phyloP scores from a whole-genome alignment of 1,139 yeast genomes.

The Scheffersomyces cryptocercus region DNA sequence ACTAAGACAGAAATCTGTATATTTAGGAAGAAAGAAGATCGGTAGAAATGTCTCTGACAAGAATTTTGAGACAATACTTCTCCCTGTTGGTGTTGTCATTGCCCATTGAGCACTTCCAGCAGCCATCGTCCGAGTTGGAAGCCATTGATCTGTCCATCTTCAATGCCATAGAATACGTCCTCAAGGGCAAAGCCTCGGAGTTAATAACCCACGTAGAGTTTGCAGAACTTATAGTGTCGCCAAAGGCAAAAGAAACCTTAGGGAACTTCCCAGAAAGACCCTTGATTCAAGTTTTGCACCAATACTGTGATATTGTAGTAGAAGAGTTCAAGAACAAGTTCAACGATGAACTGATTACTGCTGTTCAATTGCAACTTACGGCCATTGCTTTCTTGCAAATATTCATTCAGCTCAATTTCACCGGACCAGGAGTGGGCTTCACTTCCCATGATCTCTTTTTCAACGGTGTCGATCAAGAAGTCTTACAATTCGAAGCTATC shows the following conservation, averaged over 20 bases:
- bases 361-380: slow-evolving; percentile 31
- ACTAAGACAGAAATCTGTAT: background rate
- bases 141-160: too few relatives aligned
- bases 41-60: slow-evolving; percentile 5
- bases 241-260: slow-evolving; percentile 5
- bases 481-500: slow-evolving; percentile 35
- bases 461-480: slow-evolving; percentile 25
- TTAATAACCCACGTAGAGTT: slow-evolving; percentile 17
- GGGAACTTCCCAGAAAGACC: slow-evolving; percentile 15
- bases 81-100: slow-evolving; percentile 27
- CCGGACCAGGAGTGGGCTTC: slow-evolving; percentile 70
- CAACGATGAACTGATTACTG: slow-evolving; percentile 11
- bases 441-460: slow-evolving; percentile 35
- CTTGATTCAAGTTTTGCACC: slow-evolving; percentile 20
- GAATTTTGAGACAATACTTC: slow-evolving; percentile 17
- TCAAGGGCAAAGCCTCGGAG: slow-evolving; percentile 28
- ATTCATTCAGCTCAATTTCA: slow-evolving; percentile 75
- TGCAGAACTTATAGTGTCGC: slow-evolving; percentile 6
- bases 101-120: slow-evolving; percentile 21
- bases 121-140: slow-evolving; percentile 3
- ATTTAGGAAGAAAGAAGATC: background rate
- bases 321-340: slow-evolving; percentile 11
- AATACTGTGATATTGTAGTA: slow-evolving; percentile 20
- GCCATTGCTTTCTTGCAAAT: slow-evolving; percentile 65
- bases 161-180: slow-evolving; percentile 6